Percentiles rank a stretch among this genome's conserved stretches.
Evolutionary conservation across 805 yeast species (phyloP).

Genomic region (Barnettozyma californica): DNA sequence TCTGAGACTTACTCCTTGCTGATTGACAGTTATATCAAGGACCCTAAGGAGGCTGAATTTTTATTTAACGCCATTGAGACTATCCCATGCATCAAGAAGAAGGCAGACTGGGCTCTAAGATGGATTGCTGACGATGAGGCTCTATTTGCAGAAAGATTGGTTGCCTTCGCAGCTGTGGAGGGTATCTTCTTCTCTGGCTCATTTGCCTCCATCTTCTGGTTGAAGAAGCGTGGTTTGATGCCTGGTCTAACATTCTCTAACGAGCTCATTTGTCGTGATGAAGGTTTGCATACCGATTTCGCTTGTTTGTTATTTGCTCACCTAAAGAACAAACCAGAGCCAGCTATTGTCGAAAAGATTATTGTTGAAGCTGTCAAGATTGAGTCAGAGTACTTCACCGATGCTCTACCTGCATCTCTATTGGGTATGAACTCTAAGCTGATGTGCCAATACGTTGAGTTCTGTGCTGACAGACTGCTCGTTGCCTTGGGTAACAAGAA

Average conservation of each 20-base stretch:
- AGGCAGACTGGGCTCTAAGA: slow-evolving; percentile 98
- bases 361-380: slow-evolving; percentile 93
- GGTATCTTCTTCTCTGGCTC: slow-evolving; percentile 99
- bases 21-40: slow-evolving; percentile 93
- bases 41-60: slow-evolving; percentile 86
- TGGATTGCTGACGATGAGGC: slow-evolving; percentile 92
- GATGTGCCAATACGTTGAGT: slow-evolving; percentile 98
- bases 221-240: slow-evolving; percentile 98
- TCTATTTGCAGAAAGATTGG: slow-evolving; percentile 89
- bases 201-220: slow-evolving; percentile 97
- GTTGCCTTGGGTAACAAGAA: slow-evolving; percentile 89
- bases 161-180: slow-evolving; percentile 98
- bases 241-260: slow-evolving; percentile 98
- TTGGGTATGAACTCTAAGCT: slow-evolving; percentile 91
- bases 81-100: slow-evolving; percentile 92
- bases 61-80: slow-evolving; percentile 94
- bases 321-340: slow-evolving; percentile 82
- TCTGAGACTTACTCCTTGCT: slow-evolving; percentile 94
- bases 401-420: slow-evolving; percentile 88
- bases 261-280: slow-evolving; percentile 96
- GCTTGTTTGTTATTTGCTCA: slow-evolving; percentile 95
- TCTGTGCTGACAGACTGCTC: slow-evolving; percentile 92
- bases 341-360: slow-evolving; percentile 72
- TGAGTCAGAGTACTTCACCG: slow-evolving; percentile 91
- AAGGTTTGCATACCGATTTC: slow-evolving; percentile 97